Conservation (phyloP, 177 flowering plant genomes). For the Telopea speciosissima region DNA sequence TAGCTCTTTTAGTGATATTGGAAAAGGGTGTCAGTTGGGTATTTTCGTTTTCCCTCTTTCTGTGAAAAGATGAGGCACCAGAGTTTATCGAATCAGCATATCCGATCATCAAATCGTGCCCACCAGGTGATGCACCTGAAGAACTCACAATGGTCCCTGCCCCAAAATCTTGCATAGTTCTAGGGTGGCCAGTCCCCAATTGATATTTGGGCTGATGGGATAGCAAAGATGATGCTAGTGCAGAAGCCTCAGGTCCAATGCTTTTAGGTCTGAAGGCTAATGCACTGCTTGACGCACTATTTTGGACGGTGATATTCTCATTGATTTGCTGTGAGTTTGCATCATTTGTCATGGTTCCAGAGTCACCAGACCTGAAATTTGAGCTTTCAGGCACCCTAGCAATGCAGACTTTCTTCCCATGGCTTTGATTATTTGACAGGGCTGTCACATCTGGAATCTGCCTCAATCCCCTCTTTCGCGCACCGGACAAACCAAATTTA, state of each 20-base stretch:
- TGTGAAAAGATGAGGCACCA: constrained; percentile 34
- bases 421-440: constrained; percentile 45
- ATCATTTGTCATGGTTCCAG: constrained; percentile 33
- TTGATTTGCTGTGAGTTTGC: constrained; percentile 32
- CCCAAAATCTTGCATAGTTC: constrained; percentile 47
- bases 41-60: constrained; percentile 71
- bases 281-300: constrained; percentile 29
- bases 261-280: constrained; percentile 35
- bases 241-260: constrained; percentile 39
- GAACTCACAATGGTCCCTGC: constrained; percentile 34
- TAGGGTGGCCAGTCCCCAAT: constrained; percentile 32
- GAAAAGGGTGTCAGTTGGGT: constrained; percentile 47
- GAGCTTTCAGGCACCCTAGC: constrained; percentile 56
- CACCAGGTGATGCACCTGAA: constrained; percentile 41
- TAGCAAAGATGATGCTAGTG: constrained; percentile 30
- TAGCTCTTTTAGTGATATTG: constrained; percentile 45
- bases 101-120: constrained; percentile 54
- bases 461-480: constrained; percentile 62
- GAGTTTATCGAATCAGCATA: constrained; percentile 44
- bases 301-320: constrained; percentile 38
- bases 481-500: constrained; percentile 40
- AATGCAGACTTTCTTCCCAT: constrained; percentile 70
- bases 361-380: constrained; percentile 40
- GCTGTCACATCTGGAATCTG: constrained; percentile 62
- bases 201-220: constrained; percentile 48